phyloP scores from a whole-genome alignment of 169 alveolate species.

The Plasmodium knowlesi region DNA sequence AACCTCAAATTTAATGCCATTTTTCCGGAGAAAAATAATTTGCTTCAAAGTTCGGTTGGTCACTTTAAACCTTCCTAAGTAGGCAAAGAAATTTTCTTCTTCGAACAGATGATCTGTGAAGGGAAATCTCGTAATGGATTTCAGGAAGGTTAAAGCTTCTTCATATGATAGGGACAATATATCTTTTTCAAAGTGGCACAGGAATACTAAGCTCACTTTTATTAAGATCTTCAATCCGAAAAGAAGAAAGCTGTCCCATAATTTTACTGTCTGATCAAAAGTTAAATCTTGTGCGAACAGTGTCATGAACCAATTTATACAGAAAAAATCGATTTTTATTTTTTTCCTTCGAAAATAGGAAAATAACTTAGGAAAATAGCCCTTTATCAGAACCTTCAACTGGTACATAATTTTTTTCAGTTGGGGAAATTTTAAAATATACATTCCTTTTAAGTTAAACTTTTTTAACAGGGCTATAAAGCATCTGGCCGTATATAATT shows the following conservation, averaged over 20 bases:
- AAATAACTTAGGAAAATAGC: conserved; percentile 22
- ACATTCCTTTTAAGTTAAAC: conserved; percentile 56
- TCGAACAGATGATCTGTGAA: conserved; percentile 43
- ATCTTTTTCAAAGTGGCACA: conserved; percentile 17
- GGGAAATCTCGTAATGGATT: conserved; percentile 16
- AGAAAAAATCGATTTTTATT: conserved; percentile 55
- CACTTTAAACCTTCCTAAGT: conserved; percentile 21
- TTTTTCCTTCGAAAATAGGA: conserved; percentile 31
- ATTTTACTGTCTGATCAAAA: conserved; percentile 40
- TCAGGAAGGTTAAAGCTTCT: conserved; percentile 44
- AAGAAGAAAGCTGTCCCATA: conserved; percentile 58
- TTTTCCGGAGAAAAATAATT: conserved; percentile 30
- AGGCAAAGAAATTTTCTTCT: conserved; percentile 19
- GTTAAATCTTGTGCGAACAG: conserved; percentile 51
- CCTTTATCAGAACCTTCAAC: conserved; percentile 31
- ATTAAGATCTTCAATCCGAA: conserved; percentile 56
- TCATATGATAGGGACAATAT: conserved; percentile 29
- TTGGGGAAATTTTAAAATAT: conserved; percentile 22
- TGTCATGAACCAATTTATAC: conserved; percentile 60
- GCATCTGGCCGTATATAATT: conserved; percentile 36
- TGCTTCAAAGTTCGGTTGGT: conserved; percentile 39
- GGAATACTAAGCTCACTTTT: conserved; percentile 15
- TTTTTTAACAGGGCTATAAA: conserved; percentile 33
- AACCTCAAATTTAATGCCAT: conserved; percentile 3
- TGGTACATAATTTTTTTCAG: conserved; percentile 51